phyloP scores from a whole-genome alignment of 1,284 basidiomycete genomes.

The Fomitopsis betulina region DNA sequence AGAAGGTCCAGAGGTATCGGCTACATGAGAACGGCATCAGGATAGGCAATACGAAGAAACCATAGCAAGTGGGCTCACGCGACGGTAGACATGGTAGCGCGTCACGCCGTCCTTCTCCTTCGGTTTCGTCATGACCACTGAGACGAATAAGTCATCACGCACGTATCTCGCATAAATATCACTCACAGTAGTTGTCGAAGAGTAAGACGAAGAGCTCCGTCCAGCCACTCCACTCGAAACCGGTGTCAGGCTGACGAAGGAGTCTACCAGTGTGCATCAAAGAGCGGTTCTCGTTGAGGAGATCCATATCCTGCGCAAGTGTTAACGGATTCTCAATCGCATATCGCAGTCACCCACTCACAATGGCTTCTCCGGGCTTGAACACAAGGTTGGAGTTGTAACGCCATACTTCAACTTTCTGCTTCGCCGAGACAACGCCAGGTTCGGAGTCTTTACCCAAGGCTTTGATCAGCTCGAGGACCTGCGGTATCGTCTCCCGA shows the following conservation, averaged over 20 bases:
- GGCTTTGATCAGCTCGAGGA: constrained; percentile 81
- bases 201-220: constrained; percentile 83
- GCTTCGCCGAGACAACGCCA: constrained; percentile 77
- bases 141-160: constrained; percentile 3
- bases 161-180: neutral
- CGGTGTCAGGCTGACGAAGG: constrained; percentile 81
- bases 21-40: constrained; percentile 31
- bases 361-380: constrained; percentile 75
- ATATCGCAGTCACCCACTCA: constrained; percentile 34
- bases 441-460: constrained; percentile 84
- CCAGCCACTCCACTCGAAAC: constrained; percentile 78
- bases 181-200: constrained; percentile 89
- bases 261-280: constrained; percentile 81
- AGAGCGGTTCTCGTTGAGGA: constrained; percentile 78
- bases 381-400: constrained; percentile 78
- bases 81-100: constrained; percentile 76
- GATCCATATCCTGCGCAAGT: constrained; percentile 72
- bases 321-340: neutral
- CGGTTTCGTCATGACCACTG: constrained; percentile 86
- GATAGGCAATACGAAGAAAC: neutral
- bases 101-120: constrained; percentile 70
- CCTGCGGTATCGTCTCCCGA: constrained; percentile 71
- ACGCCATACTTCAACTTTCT: constrained; percentile 84
- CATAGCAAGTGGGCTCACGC: constrained; percentile 38
- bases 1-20: constrained; percentile 89